Conservation (phyloP, 768 basidiomycete species). For the Austroboletus eburneus region DNA sequence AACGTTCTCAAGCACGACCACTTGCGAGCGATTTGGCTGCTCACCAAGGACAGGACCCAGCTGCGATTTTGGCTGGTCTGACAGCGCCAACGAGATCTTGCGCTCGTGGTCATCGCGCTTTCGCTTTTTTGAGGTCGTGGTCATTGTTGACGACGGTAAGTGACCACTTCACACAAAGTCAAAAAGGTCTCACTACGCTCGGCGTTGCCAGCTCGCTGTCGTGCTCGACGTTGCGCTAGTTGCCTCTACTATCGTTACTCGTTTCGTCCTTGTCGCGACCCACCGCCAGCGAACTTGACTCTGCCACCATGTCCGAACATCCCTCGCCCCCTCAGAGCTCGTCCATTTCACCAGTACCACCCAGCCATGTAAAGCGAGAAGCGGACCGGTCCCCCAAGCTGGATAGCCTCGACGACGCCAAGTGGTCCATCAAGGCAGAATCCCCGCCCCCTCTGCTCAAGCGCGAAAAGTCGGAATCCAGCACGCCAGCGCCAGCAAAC, state of each 20-base stretch:
- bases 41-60: slow-evolving; percentile 53
- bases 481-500: slow-evolving; percentile 34
- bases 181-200: too few relatives aligned
- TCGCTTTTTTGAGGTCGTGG: slow-evolving; percentile 41
- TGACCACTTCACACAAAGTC: slow-evolving; percentile 17
- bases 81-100: slow-evolving; percentile 36
- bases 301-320: slow-evolving; percentile 29
- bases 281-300: too few relatives aligned
- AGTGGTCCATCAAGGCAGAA: slow-evolving; percentile 27
- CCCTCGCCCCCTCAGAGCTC: slow-evolving; percentile 28
- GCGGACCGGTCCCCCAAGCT: slow-evolving; percentile 12
- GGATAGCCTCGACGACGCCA: slow-evolving; percentile 22
- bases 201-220: slow-evolving; percentile 10
- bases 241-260: slow-evolving; percentile 19
- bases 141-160: slow-evolving; percentile 13
- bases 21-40: slow-evolving; percentile 19
- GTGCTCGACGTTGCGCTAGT: slow-evolving; percentile 19
- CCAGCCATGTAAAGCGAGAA: slow-evolving; percentile 12
- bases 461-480: slow-evolving; percentile 32
- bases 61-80: slow-evolving; percentile 32
- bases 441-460: slow-evolving; percentile 27
- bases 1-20: slow-evolving; percentile 24
- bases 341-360: slow-evolving; percentile 11
- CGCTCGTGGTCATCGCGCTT: slow-evolving; percentile 40
- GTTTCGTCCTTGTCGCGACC: slow-evolving; percentile 20